Conservation (phyloP, 1,284 basidiomycete species). For the Cryptococcus depauperatus region DNA sequence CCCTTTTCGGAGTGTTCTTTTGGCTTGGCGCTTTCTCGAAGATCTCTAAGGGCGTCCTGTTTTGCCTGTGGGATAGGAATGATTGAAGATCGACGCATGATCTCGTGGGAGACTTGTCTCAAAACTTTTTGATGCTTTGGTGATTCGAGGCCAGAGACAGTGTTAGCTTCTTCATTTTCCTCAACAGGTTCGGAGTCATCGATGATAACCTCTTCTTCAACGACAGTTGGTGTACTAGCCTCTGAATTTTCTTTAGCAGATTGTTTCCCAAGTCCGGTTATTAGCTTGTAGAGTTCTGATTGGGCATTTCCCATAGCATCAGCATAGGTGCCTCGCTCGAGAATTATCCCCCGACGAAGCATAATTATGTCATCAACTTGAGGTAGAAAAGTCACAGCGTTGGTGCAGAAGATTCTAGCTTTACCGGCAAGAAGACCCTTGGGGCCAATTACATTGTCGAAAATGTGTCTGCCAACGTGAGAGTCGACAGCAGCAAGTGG, state of each 20-base stretch:
- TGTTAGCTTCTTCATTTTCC: conserved; percentile 29
- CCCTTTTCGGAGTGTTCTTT: conserved; percentile 80
- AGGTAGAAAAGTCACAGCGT: conserved; percentile 74
- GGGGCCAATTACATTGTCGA: conserved; percentile 84
- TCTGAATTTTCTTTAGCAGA: conserved; percentile 41
- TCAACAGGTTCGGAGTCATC: conserved; percentile 25
- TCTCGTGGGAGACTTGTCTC: conserved; percentile 31
- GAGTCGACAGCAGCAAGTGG: conserved; percentile 56
- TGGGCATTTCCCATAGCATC: conserved; percentile 58
- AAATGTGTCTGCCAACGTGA: conserved; percentile 59
- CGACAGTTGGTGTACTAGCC: conserved; percentile 33
- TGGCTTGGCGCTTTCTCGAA: conserved; percentile 46
- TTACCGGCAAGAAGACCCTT: conserved; percentile 74
- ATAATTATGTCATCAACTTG: conserved; percentile 73
- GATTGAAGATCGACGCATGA: conserved; percentile 39
- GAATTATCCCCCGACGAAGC: conserved; percentile 72
- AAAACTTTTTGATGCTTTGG: conserved; percentile 26
- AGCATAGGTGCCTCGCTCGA: conserved; percentile 67
- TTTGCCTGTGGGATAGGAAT: conserved; percentile 42
- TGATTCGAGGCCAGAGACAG: conserved; percentile 26
- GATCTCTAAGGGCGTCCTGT: conserved; percentile 40
- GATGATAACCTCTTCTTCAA: conserved; percentile 20
- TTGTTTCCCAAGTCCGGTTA: conserved; percentile 52
- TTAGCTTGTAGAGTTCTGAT: conserved; percentile 69
- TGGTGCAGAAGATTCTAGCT: conserved; percentile 81